phyloP scores from a whole-genome alignment of 345 rosid species.

The Aethionema arabicum region DNA sequence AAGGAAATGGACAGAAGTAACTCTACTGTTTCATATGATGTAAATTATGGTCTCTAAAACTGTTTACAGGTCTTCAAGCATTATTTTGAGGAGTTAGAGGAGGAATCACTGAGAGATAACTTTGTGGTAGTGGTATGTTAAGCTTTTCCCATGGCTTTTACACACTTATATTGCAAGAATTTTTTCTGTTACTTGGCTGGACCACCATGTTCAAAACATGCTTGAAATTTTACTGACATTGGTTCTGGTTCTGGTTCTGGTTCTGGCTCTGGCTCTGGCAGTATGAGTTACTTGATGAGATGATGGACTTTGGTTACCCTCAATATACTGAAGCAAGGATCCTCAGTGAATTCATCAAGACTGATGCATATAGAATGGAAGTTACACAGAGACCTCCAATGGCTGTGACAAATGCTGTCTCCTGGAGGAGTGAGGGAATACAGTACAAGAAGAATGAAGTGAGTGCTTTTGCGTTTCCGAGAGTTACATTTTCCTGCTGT shows the following conservation, averaged over 20 bases:
- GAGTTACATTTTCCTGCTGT: slow-evolving; percentile 6
- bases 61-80: slow-evolving; percentile 63
- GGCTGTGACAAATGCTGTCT: slow-evolving; percentile 98
- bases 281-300: slow-evolving; percentile 98
- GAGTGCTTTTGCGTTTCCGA: slow-evolving; percentile 25
- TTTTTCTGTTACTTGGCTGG: neutral
- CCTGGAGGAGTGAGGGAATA: slow-evolving; percentile 98
- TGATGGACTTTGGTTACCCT: slow-evolving; percentile 99
- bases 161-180: neutral
- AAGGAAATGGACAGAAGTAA: neutral
- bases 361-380: slow-evolving; percentile 98
- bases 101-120: slow-evolving; percentile 78
- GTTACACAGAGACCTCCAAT: slow-evolving; percentile 94
- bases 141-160: slow-evolving; percentile 9
- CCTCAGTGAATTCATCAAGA: slow-evolving; percentile 94
- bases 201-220: neutral
- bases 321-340: slow-evolving; percentile 91
- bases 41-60: neutral
- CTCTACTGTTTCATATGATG: neutral
- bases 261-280: slow-evolving; percentile 48
- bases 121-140: slow-evolving; percentile 77
- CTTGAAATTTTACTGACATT: neutral
- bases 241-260: slow-evolving; percentile 2
- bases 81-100: slow-evolving; percentile 79
- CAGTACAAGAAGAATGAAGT: slow-evolving; percentile 91